These are phyloP conservation scores for Coniochaeta ligniaria DNA, from an alignment of 2,329 filamentous ascomycete genomes.

Conservation along the genomic window DNA sequence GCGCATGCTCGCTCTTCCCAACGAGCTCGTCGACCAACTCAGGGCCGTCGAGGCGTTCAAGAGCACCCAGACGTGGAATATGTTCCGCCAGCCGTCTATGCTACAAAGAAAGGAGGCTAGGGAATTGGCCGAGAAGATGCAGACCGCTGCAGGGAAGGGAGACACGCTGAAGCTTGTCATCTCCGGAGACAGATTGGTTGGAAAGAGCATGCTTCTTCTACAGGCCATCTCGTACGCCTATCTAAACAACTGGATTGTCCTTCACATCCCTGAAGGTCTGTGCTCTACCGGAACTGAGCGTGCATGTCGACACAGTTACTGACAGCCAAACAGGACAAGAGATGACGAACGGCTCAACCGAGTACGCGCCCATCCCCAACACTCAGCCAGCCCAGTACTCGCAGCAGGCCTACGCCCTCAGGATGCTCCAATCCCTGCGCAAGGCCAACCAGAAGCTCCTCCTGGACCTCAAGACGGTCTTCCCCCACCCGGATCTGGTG, in stretches of 20 bases:
- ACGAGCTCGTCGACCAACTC: slow-evolving; percentile 68
- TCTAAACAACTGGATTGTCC: slow-evolving; percentile 78
- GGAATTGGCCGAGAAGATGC: slow-evolving; percentile 58
- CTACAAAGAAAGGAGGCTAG: slow-evolving; percentile 75
- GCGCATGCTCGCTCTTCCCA: slow-evolving; percentile 62
- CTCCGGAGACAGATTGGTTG: slow-evolving; percentile 65
- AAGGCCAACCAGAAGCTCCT: slow-evolving; percentile 67
- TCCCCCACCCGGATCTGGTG: slow-evolving; percentile 34
- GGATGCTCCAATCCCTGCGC: slow-evolving; percentile 64
- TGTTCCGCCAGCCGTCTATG: slow-evolving; percentile 76
- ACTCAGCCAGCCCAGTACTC: slow-evolving; percentile 56
- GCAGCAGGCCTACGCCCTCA: slow-evolving; percentile 71
- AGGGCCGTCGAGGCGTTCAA: slow-evolving; percentile 87
- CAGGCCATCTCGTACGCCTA: slow-evolving; percentile 80
- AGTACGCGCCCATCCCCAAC: slow-evolving; percentile 65
- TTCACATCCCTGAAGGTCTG: slow-evolving; percentile 84
- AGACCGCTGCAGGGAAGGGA: slow-evolving; percentile 44
- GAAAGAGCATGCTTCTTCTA: slow-evolving; percentile 81
- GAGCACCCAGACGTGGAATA: slow-evolving; percentile 75
- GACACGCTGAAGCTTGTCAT: slow-evolving; percentile 58
- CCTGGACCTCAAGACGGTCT: slow-evolving; percentile 34
- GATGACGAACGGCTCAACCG: slow-evolving; percentile 69
- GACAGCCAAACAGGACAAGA: slow-evolving; percentile 57
- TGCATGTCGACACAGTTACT: not conserved
- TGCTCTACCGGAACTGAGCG: slow-evolving; percentile 5